Conservation (phyloP, 2,329 filamentous ascomycete genomes). For the Ophiostoma australiae region DNA sequence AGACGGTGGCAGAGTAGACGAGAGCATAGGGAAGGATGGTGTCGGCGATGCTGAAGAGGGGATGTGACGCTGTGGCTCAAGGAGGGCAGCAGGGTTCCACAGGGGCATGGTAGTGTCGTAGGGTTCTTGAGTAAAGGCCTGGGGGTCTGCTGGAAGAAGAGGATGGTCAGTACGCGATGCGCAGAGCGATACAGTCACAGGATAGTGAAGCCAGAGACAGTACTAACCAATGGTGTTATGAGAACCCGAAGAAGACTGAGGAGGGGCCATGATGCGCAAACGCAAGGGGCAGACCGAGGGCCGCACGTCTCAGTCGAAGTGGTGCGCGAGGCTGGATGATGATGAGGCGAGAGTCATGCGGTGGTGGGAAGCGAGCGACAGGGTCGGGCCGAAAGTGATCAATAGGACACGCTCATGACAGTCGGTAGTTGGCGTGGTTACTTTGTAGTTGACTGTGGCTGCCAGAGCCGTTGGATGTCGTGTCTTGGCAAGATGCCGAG, state of each 20-base stretch:
- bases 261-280: slow-evolving; percentile 11
- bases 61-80: slow-evolving; percentile 22
- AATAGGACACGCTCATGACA: not conserved
- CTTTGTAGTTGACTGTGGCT: not conserved
- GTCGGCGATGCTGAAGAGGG: not conserved
- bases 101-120: slow-evolving; percentile 29
- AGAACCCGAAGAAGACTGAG: not conserved
- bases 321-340: not conserved
- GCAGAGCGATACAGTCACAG: not conserved
- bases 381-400: not conserved
- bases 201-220: not conserved
- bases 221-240: slow-evolving; percentile 1
- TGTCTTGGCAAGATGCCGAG: not conserved
- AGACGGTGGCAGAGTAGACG: slow-evolving; percentile 4
- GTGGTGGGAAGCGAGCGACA: not conserved
- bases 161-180: not conserved
- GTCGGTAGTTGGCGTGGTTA: not conserved
- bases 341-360: not conserved
- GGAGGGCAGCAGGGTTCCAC: slow-evolving; percentile 31
- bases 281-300: not conserved
- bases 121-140: not conserved
- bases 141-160: not conserved
- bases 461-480: not conserved
- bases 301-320: slow-evolving; percentile 7
- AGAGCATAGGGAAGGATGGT: not conserved